phyloP scores from a whole-genome alignment of 805 yeast genomes.

The Metschnikowia anglica region DNA sequence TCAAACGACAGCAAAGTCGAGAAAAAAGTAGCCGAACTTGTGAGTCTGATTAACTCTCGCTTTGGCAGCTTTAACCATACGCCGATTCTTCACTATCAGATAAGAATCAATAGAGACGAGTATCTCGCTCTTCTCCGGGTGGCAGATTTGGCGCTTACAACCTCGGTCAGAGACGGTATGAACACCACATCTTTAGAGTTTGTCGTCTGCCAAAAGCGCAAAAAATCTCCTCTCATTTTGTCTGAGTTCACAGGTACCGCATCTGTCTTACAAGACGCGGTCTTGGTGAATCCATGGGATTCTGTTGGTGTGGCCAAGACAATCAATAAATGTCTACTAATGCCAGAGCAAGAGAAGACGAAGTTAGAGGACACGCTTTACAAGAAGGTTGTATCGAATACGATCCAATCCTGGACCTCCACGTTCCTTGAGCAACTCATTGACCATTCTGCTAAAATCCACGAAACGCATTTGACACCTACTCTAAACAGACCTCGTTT shows the following conservation, averaged over 20 bases:
- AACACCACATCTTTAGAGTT: conserved; percentile 93
- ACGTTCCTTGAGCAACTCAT: conserved; percentile 54
- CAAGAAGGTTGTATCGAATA: conserved; percentile 61
- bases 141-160: conserved; percentile 87
- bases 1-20: conserved; percentile 65
- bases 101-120: conserved; percentile 83
- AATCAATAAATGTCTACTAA: conserved; percentile 63
- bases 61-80: conserved; percentile 80
- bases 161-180: conserved; percentile 94
- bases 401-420: conserved; percentile 80
- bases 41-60: conserved; percentile 76
- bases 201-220: conserved; percentile 79
- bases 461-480: conserved; percentile 57
- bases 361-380: conserved; percentile 55
- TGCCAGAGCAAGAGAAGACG: conserved; percentile 48
- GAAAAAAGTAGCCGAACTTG: conserved; percentile 77
- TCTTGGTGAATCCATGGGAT: conserved; percentile 96
- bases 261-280: conserved; percentile 65
- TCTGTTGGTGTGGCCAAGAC: conserved; percentile 87
- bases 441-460: conserved; percentile 37
- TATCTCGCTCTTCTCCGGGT: conserved; percentile 83
- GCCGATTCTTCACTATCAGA: conserved; percentile 91
- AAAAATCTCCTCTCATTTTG: conserved; percentile 73
- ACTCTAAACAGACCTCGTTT: conserved; percentile 72
- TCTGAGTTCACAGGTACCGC: conserved; percentile 94